Evolutionary conservation across 495 filamentous ascomycete genomes (phyloP), one percentile per base, ranked within the genome.

Genomic region (Penicillium bovifimosum): DNA sequence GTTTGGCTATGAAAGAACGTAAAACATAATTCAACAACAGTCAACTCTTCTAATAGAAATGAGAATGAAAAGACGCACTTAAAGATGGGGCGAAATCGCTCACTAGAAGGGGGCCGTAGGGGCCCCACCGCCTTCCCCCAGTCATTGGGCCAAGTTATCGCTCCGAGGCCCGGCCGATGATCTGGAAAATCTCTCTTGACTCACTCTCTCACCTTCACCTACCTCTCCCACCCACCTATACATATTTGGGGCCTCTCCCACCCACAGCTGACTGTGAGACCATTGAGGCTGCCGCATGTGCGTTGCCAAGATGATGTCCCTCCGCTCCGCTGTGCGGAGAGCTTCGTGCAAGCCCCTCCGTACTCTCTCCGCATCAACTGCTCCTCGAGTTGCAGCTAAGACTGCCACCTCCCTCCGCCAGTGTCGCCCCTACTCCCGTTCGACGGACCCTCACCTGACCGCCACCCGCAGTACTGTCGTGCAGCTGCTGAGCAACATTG

Each of bases 401-500:
- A 36, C 50, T 18, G 46, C 56, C 17, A 47, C 59, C 24, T 61
- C 71, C 31, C 50, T 65, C 33, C 53, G 65, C 46, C 70, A 72
- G 47, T 49, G 44, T 42, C 77, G 78, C 44, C 53, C 59, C 31
- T 80, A 78, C 56, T 76, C 76, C 31, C 77, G 77, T 38, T 62
- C 72, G 6, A 44, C 71, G 8, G 76, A 79, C 39, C 58, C 75
- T 52, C 66, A 76, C 44, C 62, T 80, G 17, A 77, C 75, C 33
- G 76, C 78, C 13, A 96, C 91, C 36, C 84, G 93, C 50, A 86
- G 85, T 26, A 95, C 95, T 48, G 91, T 98, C 35, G 85, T 96
- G 54, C 91, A 96, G 72, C 77, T 96, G 52, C 78, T 97, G 50
- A 96, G 90, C 76, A 96, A 95, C 66, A 93, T 97, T 61, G 91